phyloP scores from a whole-genome alignment of 176 grass and related monocot species.

The Bolboschoenus planiculmis region DNA sequence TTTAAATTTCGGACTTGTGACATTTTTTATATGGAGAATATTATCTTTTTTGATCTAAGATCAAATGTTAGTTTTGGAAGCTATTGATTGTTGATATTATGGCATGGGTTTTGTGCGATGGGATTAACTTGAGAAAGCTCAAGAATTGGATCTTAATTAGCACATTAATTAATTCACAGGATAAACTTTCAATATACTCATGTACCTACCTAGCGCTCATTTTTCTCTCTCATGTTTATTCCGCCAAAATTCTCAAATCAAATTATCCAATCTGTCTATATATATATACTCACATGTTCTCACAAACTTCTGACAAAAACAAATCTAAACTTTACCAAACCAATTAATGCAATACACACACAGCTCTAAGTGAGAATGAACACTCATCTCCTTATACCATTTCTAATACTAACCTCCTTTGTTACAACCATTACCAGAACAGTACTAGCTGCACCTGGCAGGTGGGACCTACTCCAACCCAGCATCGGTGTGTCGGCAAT shows the following conservation, averaged over 20 bases:
- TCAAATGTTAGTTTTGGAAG: no score
- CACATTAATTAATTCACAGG: background rate
- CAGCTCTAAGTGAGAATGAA: background rate
- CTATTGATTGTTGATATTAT: no score
- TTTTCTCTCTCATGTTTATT: background rate
- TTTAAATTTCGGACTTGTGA: no score
- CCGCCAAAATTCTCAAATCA: background rate
- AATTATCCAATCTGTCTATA: background rate
- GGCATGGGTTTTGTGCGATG: background rate
- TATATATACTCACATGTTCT: background rate
- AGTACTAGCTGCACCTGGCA: conserved; percentile 22
- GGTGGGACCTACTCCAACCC: conserved; percentile 60
- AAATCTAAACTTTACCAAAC: background rate
- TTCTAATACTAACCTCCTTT: background rate
- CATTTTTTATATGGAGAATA: no score
- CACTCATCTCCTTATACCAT: background rate
- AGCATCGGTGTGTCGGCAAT: conserved; percentile 80
- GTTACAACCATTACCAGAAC: background rate
- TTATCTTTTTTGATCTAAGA: no score
- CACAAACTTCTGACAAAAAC: background rate
- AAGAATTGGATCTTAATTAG: no score
- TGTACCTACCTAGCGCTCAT: background rate
- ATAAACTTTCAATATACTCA: background rate
- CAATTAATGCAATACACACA: background rate
- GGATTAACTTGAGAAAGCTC: no score